Conservation (phyloP, 805 yeast genomes). For the Barnettozyma californica region DNA sequence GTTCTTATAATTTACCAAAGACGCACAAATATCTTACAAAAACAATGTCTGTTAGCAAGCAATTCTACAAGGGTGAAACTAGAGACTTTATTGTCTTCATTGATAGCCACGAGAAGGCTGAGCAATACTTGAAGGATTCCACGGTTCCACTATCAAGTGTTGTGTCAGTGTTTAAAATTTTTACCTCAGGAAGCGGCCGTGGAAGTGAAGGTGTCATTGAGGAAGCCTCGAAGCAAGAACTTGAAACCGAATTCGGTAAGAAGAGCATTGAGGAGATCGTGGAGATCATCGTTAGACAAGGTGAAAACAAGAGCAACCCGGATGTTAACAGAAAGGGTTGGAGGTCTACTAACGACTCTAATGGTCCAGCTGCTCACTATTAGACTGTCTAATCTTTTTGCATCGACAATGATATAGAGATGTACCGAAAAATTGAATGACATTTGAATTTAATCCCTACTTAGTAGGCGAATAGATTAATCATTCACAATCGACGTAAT, state of each 20-base stretch:
- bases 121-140: conserved; percentile 47
- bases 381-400: background rate
- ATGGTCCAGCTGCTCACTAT: conserved; percentile 14
- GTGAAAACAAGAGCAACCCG: conserved; percentile 41
- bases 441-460: background rate
- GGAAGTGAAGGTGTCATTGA: conserved; percentile 72
- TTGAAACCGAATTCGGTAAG: conserved; percentile 66
- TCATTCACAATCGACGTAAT: too few relatives aligned
- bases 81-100: conserved; percentile 64
- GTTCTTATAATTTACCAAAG: too few relatives aligned
- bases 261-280: conserved; percentile 49
- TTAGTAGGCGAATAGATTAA: too few relatives aligned
- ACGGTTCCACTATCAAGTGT: conserved; percentile 52
- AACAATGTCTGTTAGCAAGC: conserved; percentile 32
- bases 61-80: conserved; percentile 60
- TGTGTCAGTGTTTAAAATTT: conserved; percentile 63
- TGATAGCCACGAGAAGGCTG: conserved; percentile 44
- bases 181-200: conserved; percentile 47
- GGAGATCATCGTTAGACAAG: conserved; percentile 52
- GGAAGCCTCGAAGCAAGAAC: conserved; percentile 61
- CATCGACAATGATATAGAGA: background rate
- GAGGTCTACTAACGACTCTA: conserved; percentile 43
- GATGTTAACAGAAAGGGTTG: conserved; percentile 26
- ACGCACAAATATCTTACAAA: background rate
- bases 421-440: background rate